phyloP scores from a whole-genome alignment of 1,284 basidiomycete genomes.

The Schizophyllum amplum region DNA sequence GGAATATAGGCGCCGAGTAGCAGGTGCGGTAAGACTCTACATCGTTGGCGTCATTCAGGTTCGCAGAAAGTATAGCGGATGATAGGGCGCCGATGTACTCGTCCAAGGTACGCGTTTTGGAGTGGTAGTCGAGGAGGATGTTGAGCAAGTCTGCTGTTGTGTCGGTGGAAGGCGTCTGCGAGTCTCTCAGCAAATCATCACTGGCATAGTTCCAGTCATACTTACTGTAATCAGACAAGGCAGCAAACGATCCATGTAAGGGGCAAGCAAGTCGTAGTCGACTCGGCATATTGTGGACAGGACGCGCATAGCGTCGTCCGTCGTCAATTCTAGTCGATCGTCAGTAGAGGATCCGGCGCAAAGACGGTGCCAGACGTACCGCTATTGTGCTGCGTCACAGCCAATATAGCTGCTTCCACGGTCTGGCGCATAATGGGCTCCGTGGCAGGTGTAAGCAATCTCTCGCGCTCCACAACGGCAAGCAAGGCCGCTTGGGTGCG shows the following conservation, averaged over 20 bases:
- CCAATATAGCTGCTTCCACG: conserved; percentile 6
- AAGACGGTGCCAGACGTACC: no score
- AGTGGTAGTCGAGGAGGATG: conserved; percentile 49
- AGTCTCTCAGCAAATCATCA: conserved; percentile 2
- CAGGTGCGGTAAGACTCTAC: neutral
- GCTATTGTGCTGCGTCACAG: neutral
- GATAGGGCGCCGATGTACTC: conserved; percentile 36
- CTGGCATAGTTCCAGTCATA: neutral
- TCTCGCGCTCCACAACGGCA: neutral
- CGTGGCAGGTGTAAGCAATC: conserved; percentile 11
- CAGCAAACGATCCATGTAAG: conserved; percentile 38
- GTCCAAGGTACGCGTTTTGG: conserved; percentile 59
- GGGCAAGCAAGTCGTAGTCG: conserved; percentile 51
- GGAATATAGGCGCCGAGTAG: conserved; percentile 32
- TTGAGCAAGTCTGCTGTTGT: conserved; percentile 13
- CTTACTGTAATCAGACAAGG: conserved; percentile 40
- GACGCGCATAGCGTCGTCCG: neutral
- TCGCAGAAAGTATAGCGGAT: conserved; percentile 22
- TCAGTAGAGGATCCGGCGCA: no score
- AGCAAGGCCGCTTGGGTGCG: conserved; percentile 7
- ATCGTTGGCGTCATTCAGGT: conserved; percentile 4
- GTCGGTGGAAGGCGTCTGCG: conserved; percentile 2
- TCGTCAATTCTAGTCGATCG: no score
- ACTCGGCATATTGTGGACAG: conserved; percentile 21
- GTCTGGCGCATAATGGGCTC: conserved; percentile 22